Base-by-base conservation (phyloP, 2,329 filamentous ascomycete genomes). In the Ceratocystis colombiana region DNA sequence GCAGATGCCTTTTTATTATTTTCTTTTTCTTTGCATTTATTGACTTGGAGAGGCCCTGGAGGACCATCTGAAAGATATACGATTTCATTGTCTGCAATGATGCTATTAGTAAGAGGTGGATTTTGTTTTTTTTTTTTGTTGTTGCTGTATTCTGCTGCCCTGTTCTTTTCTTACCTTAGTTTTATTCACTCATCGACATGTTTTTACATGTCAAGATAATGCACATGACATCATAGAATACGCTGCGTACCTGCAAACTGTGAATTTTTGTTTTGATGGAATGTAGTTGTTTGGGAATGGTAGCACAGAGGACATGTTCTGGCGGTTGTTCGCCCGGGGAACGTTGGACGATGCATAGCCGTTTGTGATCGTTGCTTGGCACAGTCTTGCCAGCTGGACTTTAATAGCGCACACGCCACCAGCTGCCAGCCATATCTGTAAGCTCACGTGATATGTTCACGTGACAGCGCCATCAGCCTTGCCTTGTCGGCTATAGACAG, bases 71-170 rank as follows among this genome's bases (percentile, higher is more conserved):
- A 68, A 66, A 61, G 33, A 67, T 64, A 64, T 66, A 68, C 53
- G 67, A 68, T 66, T 68, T 53, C 61, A 68, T 68, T 68, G 66
- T 68, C 64, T 66, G 28, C 59, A 61, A 66, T 68, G 64, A 50
- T 59, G 7, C 17, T 59, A 33, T 7, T 41, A 66, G 64, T 66
- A 25, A 59, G 67, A 64, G 63, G 63, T 45, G 55, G 61, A 62
- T 45, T 66, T 66, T 55, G 33, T 37, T 50, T n/a, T 20, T 20
- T 20, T 37, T 50, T n/a, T 20, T 20, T 20, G 28, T 64, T 45
- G 44, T 12, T 41, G 37, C 37, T 57, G 46, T 59, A 59, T 64
- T 37, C 46, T 62, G n/a, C 33, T 64, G 61, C 45, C 53, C 28
- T 15, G 62, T n/a, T 20, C 22, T 64, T 64, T 22, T 20, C 28